Conservation (phyloP, 1,139 yeast genomes). For the Taphrina populina region DNA sequence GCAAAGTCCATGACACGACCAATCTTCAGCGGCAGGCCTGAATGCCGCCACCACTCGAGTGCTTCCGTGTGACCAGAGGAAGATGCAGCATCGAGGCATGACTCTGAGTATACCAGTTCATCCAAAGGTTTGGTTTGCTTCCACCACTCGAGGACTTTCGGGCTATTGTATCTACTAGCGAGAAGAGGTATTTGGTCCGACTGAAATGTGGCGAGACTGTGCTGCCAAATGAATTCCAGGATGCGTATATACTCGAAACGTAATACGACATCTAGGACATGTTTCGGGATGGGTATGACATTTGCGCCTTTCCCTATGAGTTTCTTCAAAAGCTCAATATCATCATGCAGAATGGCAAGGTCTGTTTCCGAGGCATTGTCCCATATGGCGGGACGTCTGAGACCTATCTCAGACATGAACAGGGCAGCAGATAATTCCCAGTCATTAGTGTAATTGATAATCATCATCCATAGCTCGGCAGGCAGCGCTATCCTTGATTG, state of each 20-base stretch:
- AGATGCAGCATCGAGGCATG: constrained; percentile 30
- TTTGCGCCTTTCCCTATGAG: background rate
- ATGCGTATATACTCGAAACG: constrained; percentile 25
- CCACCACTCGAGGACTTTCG: constrained; percentile 32
- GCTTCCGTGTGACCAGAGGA: constrained; percentile 29
- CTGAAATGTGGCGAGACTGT: constrained; percentile 4
- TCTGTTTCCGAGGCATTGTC: constrained; percentile 17
- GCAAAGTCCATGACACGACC: constrained; percentile 30
- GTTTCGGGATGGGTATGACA: constrained; percentile 19
- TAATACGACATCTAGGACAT: constrained; percentile 29
- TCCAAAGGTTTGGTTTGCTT: constrained; percentile 6
- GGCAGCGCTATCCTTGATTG: constrained; percentile 3
- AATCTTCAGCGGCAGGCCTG: constrained; percentile 29
- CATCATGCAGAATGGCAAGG: constrained; percentile 27
- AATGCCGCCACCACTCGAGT: constrained; percentile 28
- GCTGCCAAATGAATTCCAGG: constrained; percentile 25
- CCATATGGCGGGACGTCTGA: constrained; percentile 27
- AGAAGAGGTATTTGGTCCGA: constrained; percentile 20
- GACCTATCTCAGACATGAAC: constrained; percentile 25
- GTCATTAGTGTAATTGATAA: constrained; percentile 23
- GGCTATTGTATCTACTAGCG: constrained; percentile 29
- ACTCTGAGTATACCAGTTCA: constrained; percentile 11
- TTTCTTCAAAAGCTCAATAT: background rate
- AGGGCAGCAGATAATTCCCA: constrained; percentile 31
- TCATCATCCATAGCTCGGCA: constrained; percentile 22